These are phyloP conservation scores for Hypoxylon trugodes DNA, from an alignment of 495 filamentous ascomycete species.

Conservation along the genomic window DNA sequence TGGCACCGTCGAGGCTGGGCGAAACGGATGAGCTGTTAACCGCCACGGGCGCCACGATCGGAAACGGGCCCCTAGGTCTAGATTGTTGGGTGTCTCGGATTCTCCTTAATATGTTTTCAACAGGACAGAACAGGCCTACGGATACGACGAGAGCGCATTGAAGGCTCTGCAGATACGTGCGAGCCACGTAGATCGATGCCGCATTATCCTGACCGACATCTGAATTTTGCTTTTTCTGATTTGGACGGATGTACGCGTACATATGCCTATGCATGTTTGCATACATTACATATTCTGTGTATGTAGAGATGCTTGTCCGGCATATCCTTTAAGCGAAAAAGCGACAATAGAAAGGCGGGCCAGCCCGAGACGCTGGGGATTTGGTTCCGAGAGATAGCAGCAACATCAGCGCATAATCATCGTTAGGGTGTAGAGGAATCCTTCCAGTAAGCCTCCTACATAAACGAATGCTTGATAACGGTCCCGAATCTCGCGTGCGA, in stretches of 20 bases:
- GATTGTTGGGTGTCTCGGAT: conserved; percentile 5
- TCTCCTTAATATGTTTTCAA: no score
- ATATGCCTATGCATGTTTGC: background rate
- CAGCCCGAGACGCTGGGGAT: conserved; percentile 4
- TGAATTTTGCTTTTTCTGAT: background rate
- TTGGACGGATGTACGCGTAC: background rate
- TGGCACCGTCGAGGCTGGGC: background rate
- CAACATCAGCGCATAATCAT: background rate
- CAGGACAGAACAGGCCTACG: no score
- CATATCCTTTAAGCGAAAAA: conserved; percentile 2
- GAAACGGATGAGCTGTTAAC: background rate
- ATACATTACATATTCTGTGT: background rate
- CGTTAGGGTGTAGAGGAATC: background rate
- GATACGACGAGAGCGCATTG: no score
- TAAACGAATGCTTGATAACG: conserved; percentile 1
- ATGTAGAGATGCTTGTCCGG: background rate
- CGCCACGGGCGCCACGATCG: background rate
- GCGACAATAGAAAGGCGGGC: conserved; percentile 1
- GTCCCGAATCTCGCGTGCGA: conserved; percentile 4
- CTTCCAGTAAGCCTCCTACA: background rate
- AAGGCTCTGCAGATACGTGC: no score
- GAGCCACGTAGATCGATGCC: conserved; percentile 36
- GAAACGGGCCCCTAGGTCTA: background rate
- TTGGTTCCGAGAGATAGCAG: conserved; percentile 16
- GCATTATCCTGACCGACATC: conserved; percentile 23